Percentiles rank a stretch among this genome's conserved stretches.
phyloP scores from a whole-genome alignment of 192 early-diverging fungal species.

The Geranomyces michiganensis region DNA sequence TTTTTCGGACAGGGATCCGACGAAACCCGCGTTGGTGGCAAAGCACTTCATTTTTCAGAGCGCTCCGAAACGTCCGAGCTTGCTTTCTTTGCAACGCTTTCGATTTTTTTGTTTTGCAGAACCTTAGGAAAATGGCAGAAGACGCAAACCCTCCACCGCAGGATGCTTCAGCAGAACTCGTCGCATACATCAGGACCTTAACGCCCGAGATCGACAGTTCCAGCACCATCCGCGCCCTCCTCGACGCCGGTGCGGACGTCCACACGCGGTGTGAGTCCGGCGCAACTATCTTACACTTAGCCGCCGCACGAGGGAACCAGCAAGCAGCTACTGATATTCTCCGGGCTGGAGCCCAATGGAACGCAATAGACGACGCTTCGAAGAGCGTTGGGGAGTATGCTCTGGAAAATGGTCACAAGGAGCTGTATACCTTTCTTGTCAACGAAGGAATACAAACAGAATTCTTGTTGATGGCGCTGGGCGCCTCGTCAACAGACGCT shows the following conservation, averaged over 20 bases:
- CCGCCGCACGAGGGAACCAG: slow-evolving; percentile 27
- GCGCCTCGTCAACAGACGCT: slow-evolving; percentile 40
- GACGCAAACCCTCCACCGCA: no score
- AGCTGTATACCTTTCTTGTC: slow-evolving; percentile 78
- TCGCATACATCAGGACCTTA: slow-evolving; percentile 17
- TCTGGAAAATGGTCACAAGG: slow-evolving; percentile 62
- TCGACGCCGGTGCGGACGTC: slow-evolving; percentile 9
- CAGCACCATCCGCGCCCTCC: neutral
- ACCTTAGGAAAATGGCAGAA: no score
- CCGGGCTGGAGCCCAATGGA: slow-evolving; percentile 73
- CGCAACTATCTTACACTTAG: slow-evolving; percentile 29
- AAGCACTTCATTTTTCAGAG: no score
- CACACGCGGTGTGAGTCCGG: slow-evolving; percentile 9
- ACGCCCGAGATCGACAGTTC: neutral
- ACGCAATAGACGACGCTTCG: slow-evolving; percentile 73
- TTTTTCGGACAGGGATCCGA: no score
- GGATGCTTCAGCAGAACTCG: slow-evolving; percentile 1
- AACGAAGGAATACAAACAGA: slow-evolving; percentile 85
- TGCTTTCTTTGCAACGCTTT: no score
- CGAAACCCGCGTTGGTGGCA: no score
- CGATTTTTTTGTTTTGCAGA: no score
- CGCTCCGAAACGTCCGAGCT: no score
- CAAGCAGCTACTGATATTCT: slow-evolving; percentile 33
- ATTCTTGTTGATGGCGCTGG: slow-evolving; percentile 68
- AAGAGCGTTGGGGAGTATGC: slow-evolving; percentile 87